Percentiles rank a stretch among this genome's conserved stretches.
These are phyloP conservation scores for Allium cepa DNA, from an alignment of 106 monocot species.

Conservation along the genomic window DNA sequence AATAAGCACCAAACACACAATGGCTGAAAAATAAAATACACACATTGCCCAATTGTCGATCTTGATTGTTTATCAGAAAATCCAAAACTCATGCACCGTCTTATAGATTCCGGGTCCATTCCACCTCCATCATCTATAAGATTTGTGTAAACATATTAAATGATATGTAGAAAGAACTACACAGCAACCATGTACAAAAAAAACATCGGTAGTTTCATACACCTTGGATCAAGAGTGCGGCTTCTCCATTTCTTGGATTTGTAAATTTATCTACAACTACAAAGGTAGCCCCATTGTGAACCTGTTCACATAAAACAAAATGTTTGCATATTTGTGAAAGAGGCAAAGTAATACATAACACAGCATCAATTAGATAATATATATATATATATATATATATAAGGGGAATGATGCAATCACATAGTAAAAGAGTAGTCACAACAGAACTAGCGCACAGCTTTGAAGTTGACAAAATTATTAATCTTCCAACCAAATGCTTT, in stretches of 20 bases:
- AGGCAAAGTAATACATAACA: too few relatives aligned
- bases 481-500: too few relatives aligned
- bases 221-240: conserved; percentile 77
- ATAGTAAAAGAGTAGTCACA: too few relatives aligned
- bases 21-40: background rate
- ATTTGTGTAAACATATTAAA: conserved; percentile 7
- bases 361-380: too few relatives aligned
- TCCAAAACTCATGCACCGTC: conserved; percentile 91
- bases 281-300: conserved; percentile 73
- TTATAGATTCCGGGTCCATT: conserved; percentile 77
- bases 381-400: too few relatives aligned
- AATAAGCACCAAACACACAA: background rate
- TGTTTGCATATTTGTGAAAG: too few relatives aligned
- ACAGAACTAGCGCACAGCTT: too few relatives aligned
- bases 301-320: conserved; percentile 19
- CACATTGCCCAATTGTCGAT: conserved; percentile 84
- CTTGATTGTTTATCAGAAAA: conserved; percentile 80
- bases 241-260: conserved; percentile 22
- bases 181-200: background rate
- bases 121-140: conserved; percentile 84
- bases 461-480: too few relatives aligned
- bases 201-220: background rate
- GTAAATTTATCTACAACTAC: conserved; percentile 51
- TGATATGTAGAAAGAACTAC: background rate
- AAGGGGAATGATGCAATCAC: too few relatives aligned